Evolutionary conservation across 2,329 filamentous ascomycete species (phyloP), one percentile per base, ranked within the genome.

Genomic region (Xylaria sp.): DNA sequence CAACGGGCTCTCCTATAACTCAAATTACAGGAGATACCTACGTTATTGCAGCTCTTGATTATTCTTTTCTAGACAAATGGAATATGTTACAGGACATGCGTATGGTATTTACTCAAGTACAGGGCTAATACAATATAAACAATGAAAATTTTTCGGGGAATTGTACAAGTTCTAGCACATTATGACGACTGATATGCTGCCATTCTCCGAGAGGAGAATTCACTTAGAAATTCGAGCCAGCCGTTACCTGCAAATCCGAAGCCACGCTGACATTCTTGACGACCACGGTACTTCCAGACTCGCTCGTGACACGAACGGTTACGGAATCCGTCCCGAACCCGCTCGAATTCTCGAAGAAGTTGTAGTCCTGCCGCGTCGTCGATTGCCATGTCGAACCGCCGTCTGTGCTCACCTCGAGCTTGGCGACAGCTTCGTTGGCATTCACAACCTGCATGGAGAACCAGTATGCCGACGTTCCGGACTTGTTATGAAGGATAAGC

Each of bases 391-490:
- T 86, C 61, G 72, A 82, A 20, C 89, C 89, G 12, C 85, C 83
- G 73, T 91, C 85, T 20, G 83, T 87, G 66, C 85, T 88, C 66
- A 91, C 88, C 72, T 91, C 88, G 28, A 91, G 81, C 70, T 80
- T 82, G 61, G 81, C 73, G 46, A 91, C 83, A 18, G 83, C 82
- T 67, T 86, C 81, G 76, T 89, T 89, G 73, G 86, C 80, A 78
- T 91, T 90, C 73, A 89, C 82, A 50, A 91, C 88, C 77, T 91
- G 89, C 83, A 89, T 88, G 56, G 82, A 83, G 73, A 79, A 78
- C 81, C 80, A 84, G 74, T 80, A 77, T n/a, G 71, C 58, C 6
- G 81, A 83, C 4, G 81, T 81, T 10, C 82, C 82, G 18, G 76
- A 77, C 77, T 84, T 84, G 77, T 81, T 83, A 72, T 80, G 80